Conservation (phyloP, 2,329 filamentous ascomycete species). For the Sporothrix luriei region DNA sequence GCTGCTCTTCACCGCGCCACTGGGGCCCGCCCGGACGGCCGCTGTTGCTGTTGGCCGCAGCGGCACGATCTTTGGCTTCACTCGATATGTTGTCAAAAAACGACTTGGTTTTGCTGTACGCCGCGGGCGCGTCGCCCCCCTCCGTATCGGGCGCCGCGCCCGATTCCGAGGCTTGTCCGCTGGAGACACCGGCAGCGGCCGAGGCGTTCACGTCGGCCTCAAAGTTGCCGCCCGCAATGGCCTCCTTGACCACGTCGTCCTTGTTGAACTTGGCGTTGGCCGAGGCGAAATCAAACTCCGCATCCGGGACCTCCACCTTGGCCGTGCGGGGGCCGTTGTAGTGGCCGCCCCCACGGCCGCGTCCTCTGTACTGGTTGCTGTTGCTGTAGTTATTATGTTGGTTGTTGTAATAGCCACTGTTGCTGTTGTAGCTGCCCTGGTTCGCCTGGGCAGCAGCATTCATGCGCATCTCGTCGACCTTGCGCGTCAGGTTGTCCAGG, state of each 20-base stretch:
- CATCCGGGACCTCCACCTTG: slow-evolving; percentile 84
- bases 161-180: slow-evolving; percentile 38
- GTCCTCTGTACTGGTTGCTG: slow-evolving; percentile 45
- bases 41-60: slow-evolving; percentile 55
- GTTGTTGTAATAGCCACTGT: slow-evolving; percentile 32
- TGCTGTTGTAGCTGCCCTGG: slow-evolving; percentile 30
- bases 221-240: slow-evolving; percentile 59
- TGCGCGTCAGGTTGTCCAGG: slow-evolving; percentile 72
- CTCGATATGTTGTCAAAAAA: slow-evolving; percentile 99
- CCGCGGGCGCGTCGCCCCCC: slow-evolving; percentile 47
- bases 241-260: slow-evolving; percentile 84
- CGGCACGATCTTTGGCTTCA: slow-evolving; percentile 84
- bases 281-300: slow-evolving; percentile 89
- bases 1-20: slow-evolving; percentile 90
- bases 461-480: slow-evolving; percentile 75
- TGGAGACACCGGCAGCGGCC: slow-evolving; percentile 37
- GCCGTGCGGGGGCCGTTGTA: slow-evolving; percentile 54
- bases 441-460: slow-evolving; percentile 56
- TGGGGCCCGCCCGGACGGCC: slow-evolving; percentile 76
- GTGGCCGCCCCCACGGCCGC: slow-evolving; percentile 45
- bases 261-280: slow-evolving; percentile 89
- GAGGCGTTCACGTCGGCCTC: slow-evolving; percentile 45
- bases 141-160: slow-evolving; percentile 22
- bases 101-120: slow-evolving; percentile 84
- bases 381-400: slow-evolving; percentile 9